phyloP scores from a whole-genome alignment of 371 early-diverging fungal species.

The Antonospora locustae region DNA sequence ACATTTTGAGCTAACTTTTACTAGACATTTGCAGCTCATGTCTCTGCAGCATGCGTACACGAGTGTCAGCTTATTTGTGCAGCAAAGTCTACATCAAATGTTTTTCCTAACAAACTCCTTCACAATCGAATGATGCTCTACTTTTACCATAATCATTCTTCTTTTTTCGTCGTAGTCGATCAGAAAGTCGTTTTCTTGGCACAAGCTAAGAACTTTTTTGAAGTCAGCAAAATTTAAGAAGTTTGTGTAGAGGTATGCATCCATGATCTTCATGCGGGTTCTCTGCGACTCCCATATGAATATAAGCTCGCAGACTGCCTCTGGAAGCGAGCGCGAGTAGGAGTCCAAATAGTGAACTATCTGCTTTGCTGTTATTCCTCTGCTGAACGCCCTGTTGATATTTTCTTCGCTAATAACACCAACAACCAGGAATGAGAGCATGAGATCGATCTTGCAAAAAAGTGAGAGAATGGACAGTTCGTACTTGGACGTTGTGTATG shows the following conservation, averaged over 20 bases:
- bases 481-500: conserved; percentile 48
- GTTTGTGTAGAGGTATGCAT: conserved; percentile 43
- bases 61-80: too few species aligned
- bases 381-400: conserved; percentile 41
- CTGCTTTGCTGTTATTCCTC: conserved; percentile 52
- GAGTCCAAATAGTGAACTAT: conserved; percentile 45
- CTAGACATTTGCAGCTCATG: too few species aligned
- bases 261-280: conserved; percentile 36
- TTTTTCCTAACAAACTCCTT: conserved; percentile 43
- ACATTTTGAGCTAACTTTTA: too few species aligned
- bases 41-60: too few species aligned
- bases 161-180: conserved; percentile 32
- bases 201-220: conserved; percentile 35
- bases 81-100: conserved; percentile 4
- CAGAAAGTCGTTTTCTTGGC: conserved; percentile 26
- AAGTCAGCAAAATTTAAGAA: conserved; percentile 51
- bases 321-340: conserved; percentile 21
- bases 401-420: conserved; percentile 51
- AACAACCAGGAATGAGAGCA: conserved; percentile 49
- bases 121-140: conserved; percentile 33
- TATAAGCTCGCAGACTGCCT: conserved; percentile 46
- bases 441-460: conserved; percentile 35
- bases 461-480: conserved; percentile 47
- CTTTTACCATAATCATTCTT: conserved; percentile 49
- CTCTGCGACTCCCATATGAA: conserved; percentile 49